A percentile compares a stretch with the other conserved stretches of the same genome.
phyloP scores from a whole-genome alignment of 257 asterid species.

The Cruciata laevipes region DNA sequence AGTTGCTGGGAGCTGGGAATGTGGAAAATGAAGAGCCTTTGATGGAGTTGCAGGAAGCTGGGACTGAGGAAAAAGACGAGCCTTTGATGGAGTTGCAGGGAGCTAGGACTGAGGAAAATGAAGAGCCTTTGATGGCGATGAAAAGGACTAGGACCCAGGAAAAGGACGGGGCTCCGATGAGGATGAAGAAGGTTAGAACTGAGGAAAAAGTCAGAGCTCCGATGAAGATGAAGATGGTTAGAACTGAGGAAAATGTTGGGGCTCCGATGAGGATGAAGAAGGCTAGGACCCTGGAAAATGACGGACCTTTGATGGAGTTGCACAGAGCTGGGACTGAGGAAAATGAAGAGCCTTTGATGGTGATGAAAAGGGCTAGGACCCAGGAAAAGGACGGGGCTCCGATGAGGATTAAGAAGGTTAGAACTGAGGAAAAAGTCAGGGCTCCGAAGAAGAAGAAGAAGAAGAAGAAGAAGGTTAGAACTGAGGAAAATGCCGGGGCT shows the following conservation, averaged over 20 bases:
- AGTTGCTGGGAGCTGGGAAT: not conserved
- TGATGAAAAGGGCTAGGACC: not conserved
- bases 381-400: not conserved
- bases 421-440: not conserved
- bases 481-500: no score
- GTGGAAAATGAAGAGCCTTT: not conserved
- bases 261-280: no score
- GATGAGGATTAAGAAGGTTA: not conserved
- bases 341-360: not conserved
- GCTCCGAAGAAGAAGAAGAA: no score
- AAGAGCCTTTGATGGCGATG: not conserved
- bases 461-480: no score
- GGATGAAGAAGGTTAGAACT: no score
- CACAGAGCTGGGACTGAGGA: not conserved
- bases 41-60: no score
- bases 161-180: not conserved
- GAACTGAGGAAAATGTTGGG: no score
- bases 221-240: no score
- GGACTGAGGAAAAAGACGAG: no score
- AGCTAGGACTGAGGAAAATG: not conserved
- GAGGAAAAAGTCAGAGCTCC: not conserved
- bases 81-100: no score
- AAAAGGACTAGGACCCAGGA: not conserved
- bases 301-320: no score
- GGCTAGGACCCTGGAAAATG: no score